Conservation (phyloP, 345 rosid species). For the Arabis hirsuta region DNA sequence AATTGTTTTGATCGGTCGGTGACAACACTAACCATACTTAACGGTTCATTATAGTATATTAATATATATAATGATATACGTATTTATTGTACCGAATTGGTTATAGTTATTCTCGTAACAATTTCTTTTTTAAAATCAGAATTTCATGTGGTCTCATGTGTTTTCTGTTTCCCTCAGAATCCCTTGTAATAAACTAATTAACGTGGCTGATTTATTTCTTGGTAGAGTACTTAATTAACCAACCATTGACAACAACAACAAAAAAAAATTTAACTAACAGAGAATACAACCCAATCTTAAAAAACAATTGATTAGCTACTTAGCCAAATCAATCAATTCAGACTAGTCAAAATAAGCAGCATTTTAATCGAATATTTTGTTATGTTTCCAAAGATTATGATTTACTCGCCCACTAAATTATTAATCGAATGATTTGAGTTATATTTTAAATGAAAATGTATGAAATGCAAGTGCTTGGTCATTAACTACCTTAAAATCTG, state of each 20-base stretch:
- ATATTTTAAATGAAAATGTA: too few relatives aligned
- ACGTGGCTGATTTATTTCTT: constrained; percentile 18
- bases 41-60: constrained; percentile 2
- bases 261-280: not conserved
- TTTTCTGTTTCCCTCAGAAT: constrained; percentile 32
- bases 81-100: not conserved
- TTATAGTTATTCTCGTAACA: not conserved
- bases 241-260: constrained; percentile 22
- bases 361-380: constrained; percentile 1
- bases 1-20: constrained; percentile 12
- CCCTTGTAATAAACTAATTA: constrained; percentile 9
- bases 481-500: too few relatives aligned
- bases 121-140: not conserved
- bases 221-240: constrained; percentile 20
- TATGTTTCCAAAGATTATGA: constrained; percentile 6
- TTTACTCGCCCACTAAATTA: too few relatives aligned
- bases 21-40: constrained; percentile 31
- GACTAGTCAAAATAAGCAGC: constrained; percentile 19
- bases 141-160: constrained; percentile 41
- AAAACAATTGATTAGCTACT: not conserved
- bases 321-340: not conserved
- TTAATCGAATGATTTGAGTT: too few relatives aligned
- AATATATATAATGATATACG: not conserved
- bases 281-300: not conserved
- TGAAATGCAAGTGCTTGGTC: too few relatives aligned